Base-by-base conservation (phyloP, 2,329 filamentous ascomycete species). In the Penicillium aurantiogriseum region DNA sequence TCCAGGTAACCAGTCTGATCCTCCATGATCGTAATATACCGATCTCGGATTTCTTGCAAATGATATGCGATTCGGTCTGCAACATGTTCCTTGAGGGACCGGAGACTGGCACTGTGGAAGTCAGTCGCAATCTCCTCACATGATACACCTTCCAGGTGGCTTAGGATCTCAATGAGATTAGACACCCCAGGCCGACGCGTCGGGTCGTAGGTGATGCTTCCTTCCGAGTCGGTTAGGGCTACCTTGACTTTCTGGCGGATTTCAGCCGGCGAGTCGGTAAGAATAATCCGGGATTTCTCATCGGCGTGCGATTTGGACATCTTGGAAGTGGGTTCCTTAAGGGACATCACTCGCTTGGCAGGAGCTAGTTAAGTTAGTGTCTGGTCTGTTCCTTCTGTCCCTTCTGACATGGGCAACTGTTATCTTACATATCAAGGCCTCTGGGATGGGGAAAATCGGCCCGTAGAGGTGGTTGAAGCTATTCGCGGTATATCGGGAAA, bases 281-380 rank as follows among this genome's bases (percentile, higher is more conserved):
- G 85, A 13, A 94, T 78, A 65, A 99, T 95, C 19, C 91, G 84
- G 8, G 91, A 95, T 49, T 83, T 84, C 3, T 83, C 80, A 64
- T 89, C 85, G 0, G 81, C 70, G 67, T 91, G 83, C 0, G 92
- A 96, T 76, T 99, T 99, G 55, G 92, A 96, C 94, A 99, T 99
- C 73, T 99, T 99, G 51, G 84, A 80, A 0, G 74, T 77, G 0
- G 94, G 93, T 11, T 90, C 80, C 51, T 84, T 86, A 23, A 99
- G 84, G 19, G 92, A 96, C 92, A 97, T 97, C 60, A 99, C 83
- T 60, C 93, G 86, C 67, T 89, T 90, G 2, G 89, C 85, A 5
- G 90, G 87, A n/a, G 88, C 88, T 91, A 38, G 19, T 17, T 13
- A 6, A 21, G 38, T 65, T 42, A 63, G 60, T 48, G 19, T 27